phyloP scores from a whole-genome alignment of 352 stramenopile species.

The Halophytophthora batemanensis region DNA sequence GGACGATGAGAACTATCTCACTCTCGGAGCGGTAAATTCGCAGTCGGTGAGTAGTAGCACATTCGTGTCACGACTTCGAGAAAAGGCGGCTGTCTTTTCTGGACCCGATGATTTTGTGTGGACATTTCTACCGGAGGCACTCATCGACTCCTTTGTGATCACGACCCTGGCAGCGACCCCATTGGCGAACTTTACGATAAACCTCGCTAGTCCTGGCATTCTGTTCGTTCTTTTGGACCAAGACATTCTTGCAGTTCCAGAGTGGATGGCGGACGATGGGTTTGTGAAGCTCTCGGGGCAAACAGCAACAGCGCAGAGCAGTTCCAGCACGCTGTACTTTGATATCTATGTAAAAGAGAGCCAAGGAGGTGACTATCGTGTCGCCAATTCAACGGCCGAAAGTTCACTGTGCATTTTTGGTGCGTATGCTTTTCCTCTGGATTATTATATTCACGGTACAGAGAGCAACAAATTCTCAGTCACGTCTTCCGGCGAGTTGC shows the following conservation, averaged over 20 bases:
- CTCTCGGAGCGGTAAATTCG: not conserved
- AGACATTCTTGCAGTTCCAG: constrained; percentile 4
- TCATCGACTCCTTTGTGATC: constrained; percentile 14
- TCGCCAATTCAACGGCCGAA: constrained; percentile 5
- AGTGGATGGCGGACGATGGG: constrained; percentile 8
- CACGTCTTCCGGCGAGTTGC: constrained; percentile 19
- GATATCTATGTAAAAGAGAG: constrained; percentile 17
- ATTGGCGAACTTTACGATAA: constrained; percentile 9
- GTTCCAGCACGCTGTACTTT: constrained; percentile 23
- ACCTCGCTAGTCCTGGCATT: constrained; percentile 16
- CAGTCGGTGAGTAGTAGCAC: not conserved
- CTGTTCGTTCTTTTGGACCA: constrained; percentile 18
- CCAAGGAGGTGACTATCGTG: constrained; percentile 2
- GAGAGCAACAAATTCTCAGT: constrained; percentile 21
- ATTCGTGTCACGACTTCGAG: constrained; percentile 7
- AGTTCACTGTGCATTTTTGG: constrained; percentile 24
- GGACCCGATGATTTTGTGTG: constrained; percentile 14
- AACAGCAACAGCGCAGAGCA: constrained; percentile 23
- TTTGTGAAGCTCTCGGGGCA: constrained; percentile 12
- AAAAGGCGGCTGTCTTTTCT: constrained; percentile 14
- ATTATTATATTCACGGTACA: constrained; percentile 23
- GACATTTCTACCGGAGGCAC: constrained; percentile 8
- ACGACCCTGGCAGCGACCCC: constrained; percentile 2
- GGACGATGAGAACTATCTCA: constrained; percentile 19
- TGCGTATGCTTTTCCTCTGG: constrained; percentile 17